Conservation (phyloP, 441 rosid genomes). For the Populus hybrid region DNA sequence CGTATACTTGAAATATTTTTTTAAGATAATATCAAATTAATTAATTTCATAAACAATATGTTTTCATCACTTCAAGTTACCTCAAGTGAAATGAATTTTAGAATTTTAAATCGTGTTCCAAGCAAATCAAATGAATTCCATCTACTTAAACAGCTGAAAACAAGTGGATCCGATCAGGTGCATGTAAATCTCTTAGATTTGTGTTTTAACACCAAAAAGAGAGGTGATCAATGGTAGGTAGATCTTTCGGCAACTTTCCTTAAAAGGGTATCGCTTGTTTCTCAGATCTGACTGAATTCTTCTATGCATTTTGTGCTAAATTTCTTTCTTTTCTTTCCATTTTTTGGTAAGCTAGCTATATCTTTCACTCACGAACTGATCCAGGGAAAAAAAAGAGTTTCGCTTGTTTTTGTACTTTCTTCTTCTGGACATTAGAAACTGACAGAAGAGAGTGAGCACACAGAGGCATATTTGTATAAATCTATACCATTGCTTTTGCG, state of each 20-base stretch:
- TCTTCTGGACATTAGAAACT: constrained; percentile 47
- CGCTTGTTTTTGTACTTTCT: background rate
- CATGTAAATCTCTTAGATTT: background rate
- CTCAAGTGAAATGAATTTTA: too few relatives aligned
- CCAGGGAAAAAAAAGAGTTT: background rate
- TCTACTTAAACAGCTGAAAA: too few relatives aligned
- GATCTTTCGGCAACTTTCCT: constrained; percentile 26
- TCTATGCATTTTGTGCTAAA: constrained; percentile 1
- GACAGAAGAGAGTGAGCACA: constrained; percentile 99
- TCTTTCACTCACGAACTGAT: background rate
- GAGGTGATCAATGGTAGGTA: constrained; percentile 13
- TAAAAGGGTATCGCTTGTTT: constrained; percentile 23
- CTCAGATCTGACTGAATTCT: constrained; percentile 48
- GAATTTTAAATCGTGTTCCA: too few relatives aligned
- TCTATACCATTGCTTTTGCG: constrained; percentile 74
- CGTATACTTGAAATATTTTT: too few relatives aligned
- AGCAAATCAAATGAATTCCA: too few relatives aligned
- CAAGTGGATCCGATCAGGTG: background rate
- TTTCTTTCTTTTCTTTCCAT: constrained; percentile 12
- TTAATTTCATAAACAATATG: too few relatives aligned
- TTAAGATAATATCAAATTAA: too few relatives aligned
- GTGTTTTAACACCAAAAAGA: background rate
- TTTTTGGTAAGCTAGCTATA: constrained; percentile 12
- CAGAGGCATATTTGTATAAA: constrained; percentile 65
- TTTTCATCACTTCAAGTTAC: too few relatives aligned